phyloP scores from a whole-genome alignment of 1,284 basidiomycete genomes.

The Omphalotus olearius region DNA sequence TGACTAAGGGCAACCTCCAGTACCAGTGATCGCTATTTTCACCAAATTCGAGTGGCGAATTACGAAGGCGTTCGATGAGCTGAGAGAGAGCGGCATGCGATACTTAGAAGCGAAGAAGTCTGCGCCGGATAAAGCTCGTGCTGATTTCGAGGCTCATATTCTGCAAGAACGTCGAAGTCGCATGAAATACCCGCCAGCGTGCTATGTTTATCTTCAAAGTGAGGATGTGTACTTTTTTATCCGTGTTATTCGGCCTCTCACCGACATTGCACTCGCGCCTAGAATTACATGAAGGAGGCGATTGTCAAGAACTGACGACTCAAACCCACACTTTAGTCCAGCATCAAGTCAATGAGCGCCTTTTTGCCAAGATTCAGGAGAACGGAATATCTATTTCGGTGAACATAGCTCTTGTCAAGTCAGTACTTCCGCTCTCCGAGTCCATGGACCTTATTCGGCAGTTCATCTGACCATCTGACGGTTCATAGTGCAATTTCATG shows the following conservation, averaged over 20 bases:
- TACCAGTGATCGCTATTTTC: conserved; percentile 13
- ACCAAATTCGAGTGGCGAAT: conserved; percentile 10
- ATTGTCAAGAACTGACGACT: background rate
- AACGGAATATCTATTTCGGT: background rate
- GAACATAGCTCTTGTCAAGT: background rate
- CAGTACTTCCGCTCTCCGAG: too few species aligned
- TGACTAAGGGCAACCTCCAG: background rate
- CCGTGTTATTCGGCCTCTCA: background rate
- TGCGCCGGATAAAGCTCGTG: conserved; percentile 2
- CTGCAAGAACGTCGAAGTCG: background rate
- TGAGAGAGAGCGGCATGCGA: conserved; percentile 1
- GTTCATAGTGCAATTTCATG: too few species aligned
- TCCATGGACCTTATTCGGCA: too few species aligned
- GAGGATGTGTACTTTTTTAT: background rate
- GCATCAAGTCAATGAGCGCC: background rate
- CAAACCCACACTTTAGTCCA: background rate
- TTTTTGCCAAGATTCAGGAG: background rate
- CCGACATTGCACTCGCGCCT: background rate
- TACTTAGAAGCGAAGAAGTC: background rate
- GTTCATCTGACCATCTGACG: too few species aligned
- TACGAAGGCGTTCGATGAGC: conserved; percentile 2
- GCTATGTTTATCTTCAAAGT: conserved; percentile 5
- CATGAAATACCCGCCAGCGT: background rate
- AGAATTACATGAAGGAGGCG: background rate
- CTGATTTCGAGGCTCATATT: conserved; percentile 1